These are phyloP conservation scores for Pichia nakasei DNA, from an alignment of 805 yeast genomes.

Conservation along the genomic window DNA sequence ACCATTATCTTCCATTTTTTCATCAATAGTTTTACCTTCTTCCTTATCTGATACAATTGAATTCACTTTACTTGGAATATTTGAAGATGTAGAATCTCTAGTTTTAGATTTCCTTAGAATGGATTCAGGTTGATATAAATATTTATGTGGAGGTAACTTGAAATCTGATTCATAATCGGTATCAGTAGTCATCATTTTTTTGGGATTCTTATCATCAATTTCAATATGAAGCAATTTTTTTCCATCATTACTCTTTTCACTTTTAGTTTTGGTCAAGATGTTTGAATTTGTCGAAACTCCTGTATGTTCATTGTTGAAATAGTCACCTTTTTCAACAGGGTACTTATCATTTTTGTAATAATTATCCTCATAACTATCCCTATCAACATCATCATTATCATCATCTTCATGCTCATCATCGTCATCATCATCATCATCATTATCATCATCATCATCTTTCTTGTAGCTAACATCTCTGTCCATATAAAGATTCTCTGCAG, in stretches of 20 bases:
- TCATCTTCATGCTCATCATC: background rate
- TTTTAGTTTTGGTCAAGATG: background rate
- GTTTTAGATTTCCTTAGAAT: conserved; percentile 1
- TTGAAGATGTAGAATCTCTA: background rate
- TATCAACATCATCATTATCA: background rate
- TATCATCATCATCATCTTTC: background rate
- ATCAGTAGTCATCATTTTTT: conserved; percentile 1
- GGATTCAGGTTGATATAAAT: conserved; percentile 2
- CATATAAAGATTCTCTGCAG: background rate
- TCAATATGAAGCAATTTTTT: background rate
- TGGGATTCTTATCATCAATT: conserved; percentile 1
- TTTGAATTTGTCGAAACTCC: too few relatives aligned
- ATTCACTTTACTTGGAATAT: background rate
- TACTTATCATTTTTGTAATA: background rate
- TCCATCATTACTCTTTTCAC: background rate
- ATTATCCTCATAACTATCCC: background rate
- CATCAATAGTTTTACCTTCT: background rate
- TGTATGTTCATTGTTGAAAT: background rate
- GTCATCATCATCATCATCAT: background rate
- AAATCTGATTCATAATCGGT: conserved; percentile 2
- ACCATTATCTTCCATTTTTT: background rate
- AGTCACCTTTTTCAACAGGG: background rate
- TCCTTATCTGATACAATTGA: background rate
- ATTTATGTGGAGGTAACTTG: background rate
- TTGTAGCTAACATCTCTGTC: background rate